Percentiles rank a stretch among this genome's conserved stretches.
Conservation (phyloP, 1,139 yeast species). For the Geotrichum reessii region DNA sequence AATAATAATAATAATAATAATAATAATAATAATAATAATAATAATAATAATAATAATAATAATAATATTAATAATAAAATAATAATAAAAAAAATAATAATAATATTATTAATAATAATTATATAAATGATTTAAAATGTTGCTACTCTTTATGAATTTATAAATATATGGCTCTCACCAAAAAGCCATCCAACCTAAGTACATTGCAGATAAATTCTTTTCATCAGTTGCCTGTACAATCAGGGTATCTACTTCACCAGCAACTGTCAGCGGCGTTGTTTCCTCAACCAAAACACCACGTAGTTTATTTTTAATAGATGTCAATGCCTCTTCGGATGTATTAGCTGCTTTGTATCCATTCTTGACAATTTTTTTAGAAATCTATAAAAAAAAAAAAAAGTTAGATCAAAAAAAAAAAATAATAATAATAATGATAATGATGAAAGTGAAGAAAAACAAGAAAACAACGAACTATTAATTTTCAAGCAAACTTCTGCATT, state of each 20-base stretch:
- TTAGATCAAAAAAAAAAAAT: neutral
- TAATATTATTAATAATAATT: neutral
- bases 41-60: too few species aligned
- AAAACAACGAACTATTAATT: neutral
- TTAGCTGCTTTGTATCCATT: constrained; percentile 30
- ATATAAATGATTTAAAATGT: too few species aligned
- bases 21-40: too few species aligned
- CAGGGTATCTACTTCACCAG: constrained; percentile 87
- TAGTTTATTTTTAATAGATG: constrained; percentile 69
- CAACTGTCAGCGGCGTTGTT: constrained; percentile 80
- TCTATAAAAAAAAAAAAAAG: constrained; percentile 13
- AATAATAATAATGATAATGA: neutral
- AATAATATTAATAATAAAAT: too few species aligned
- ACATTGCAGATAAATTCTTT: constrained; percentile 76
- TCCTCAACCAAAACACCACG: constrained; percentile 81
- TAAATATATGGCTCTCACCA: constrained; percentile 36
- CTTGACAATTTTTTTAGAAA: constrained; percentile 21
- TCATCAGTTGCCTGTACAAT: constrained; percentile 76
- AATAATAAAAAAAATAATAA: neutral
- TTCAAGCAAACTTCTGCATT: neutral
- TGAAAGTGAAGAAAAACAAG: neutral
- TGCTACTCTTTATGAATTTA: neutral
- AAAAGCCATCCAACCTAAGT: constrained; percentile 91
- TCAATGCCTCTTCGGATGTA: constrained; percentile 63
- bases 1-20: too few species aligned